A percentile compares a stretch with the other conserved stretches of the same genome.
These are phyloP conservation scores for Ramaria sp. DNA, from an alignment of 768 basidiomycete genomes.

Conservation along the genomic window DNA sequence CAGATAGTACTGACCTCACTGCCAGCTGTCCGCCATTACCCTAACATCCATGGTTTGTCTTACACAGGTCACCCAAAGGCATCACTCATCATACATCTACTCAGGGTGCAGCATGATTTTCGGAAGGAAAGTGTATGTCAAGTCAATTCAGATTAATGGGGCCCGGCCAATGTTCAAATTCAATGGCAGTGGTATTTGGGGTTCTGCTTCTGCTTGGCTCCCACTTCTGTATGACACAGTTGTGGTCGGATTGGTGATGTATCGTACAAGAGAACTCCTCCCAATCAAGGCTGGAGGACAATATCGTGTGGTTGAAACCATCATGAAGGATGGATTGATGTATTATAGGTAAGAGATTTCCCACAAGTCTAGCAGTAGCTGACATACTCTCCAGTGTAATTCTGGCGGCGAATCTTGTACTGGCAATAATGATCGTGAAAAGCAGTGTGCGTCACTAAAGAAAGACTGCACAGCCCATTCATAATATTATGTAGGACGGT, in stretches of 20 bases:
- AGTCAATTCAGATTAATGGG: not conserved
- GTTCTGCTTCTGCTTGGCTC: conserved; percentile 4
- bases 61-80: not conserved
- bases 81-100: not conserved
- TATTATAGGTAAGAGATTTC: not conserved
- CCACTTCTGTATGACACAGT: conserved; percentile 3
- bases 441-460: conserved; percentile 13
- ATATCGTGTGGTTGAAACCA: not conserved
- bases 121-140: not conserved
- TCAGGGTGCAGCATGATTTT: conserved; percentile 7
- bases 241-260: conserved; percentile 1
- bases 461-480: not conserved
- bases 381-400: conserved; percentile 22
- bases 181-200: not conserved
- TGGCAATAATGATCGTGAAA: conserved; percentile 28
- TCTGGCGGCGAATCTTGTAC: conserved; percentile 25
- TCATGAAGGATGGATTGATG: conserved; percentile 5
- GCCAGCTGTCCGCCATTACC: not conserved
- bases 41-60: not conserved
- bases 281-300: not conserved
- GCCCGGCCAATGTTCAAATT: not conserved
- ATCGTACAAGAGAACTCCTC: not conserved
- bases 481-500: conserved; percentile 9
- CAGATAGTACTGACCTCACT: not conserved
- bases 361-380: not conserved